Base-by-base conservation (phyloP, 2,329 filamentous ascomycete genomes). In the Fusarium globosum region DNA sequence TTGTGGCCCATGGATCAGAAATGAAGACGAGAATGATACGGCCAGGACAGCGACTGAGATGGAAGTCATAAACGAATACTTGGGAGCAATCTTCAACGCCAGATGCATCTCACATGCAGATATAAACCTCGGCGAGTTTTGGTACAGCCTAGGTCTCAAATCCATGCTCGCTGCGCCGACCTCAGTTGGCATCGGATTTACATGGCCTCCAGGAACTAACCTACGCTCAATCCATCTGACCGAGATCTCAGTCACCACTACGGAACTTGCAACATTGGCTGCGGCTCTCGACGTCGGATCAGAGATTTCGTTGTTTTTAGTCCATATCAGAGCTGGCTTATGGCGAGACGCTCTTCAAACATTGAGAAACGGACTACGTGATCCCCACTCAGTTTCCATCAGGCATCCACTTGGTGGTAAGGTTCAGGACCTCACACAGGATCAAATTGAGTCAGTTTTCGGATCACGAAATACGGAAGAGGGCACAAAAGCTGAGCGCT, bases 161-260 rank as follows among this genome's bases (percentile, higher is more conserved):
- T 57, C 55, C 8, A 35, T 28, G 10, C n/a, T 46, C 10, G 18
- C 10, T 21, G 28, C 28, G 16, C 39, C 39, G 4, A 36, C 10
- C 12, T 28, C n/a, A 13, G 20, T 39, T 2, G 28, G 55, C 1
- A 58, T 48, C 5, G 30, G 18, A 1, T 48, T 58, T 4, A 28
- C 2, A 14, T 58, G 55, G 55, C 30, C 41, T 3, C 0, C 2
- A 0, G 4, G 7, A 0, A n/a, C n/a, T 16, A 1, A 14, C 8
- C 14, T 58, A 4, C 14, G 6, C 10, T 58, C 55, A 2, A 26
- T 46, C 7, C 10, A 16, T 1, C 55, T 57, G 0, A 11, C 6
- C 7, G 39, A 57, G 10, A 16, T 46, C 1, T 7, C 39, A 0
- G 14, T 35, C 13, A 46, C 39, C 0, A 33, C 7, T 7, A 4